Evolutionary conservation across 2,329 filamentous ascomycete genomes (phyloP).

Genomic region (Aspergillus luchuensis): DNA sequence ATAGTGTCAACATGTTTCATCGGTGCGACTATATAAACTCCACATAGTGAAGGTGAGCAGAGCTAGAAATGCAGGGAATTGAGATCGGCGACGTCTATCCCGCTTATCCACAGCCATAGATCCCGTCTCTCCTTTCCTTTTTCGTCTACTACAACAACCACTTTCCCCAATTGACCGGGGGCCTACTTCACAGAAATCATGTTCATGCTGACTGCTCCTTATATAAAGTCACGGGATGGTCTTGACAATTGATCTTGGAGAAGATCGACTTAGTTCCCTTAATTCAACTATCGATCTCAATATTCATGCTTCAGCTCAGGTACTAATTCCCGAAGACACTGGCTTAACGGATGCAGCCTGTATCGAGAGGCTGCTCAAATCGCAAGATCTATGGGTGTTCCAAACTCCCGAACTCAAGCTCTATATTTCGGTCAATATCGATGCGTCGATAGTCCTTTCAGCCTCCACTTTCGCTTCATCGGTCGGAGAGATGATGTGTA

Average conservation of each 20-base stretch:
- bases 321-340: slow-evolving; percentile 8
- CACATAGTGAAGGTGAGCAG: neutral
- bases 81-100: neutral
- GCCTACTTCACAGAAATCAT: neutral
- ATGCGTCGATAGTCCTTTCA: neutral
- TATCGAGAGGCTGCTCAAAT: slow-evolving; percentile 13
- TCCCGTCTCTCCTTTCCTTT: neutral
- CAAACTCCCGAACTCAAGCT: slow-evolving; percentile 32
- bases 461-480: slow-evolving; percentile 16
- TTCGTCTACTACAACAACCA: neutral
- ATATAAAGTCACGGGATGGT: slow-evolving; percentile 21
- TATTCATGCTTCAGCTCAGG: slow-evolving; percentile 22
- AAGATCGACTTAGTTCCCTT: slow-evolving; percentile 13
- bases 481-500: slow-evolving; percentile 27
- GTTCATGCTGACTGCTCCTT: neutral
- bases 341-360: neutral
- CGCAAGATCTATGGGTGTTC: slow-evolving; percentile 30
- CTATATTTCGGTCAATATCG: slow-evolving; percentile 25
- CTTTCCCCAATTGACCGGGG: neutral
- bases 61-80: no score
- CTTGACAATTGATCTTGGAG: slow-evolving; percentile 27
- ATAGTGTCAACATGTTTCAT: neutral
- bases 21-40: neutral
- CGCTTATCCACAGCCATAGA: neutral
- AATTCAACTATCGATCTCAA: slow-evolving; percentile 23